Evolutionary conservation across 1,284 basidiomycete genomes (phyloP), one percentile per base, ranked within the genome.

Genomic region (Caloboletus firmus): DNA sequence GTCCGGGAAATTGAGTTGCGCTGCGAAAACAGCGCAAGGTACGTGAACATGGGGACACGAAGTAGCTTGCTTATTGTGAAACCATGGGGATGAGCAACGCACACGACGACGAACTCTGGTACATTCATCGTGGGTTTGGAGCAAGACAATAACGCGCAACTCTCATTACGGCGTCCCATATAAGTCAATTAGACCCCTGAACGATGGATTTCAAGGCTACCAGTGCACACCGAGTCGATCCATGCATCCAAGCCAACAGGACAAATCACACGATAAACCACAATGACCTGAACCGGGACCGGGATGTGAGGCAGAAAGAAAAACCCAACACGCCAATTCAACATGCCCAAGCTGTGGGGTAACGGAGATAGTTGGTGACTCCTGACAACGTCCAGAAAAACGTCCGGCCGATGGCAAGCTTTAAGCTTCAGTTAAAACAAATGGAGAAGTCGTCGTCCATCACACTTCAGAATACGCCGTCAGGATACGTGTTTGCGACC

Each of bases 341-440:
- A 28, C 15, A 35, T 5, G 7, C 13, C 15, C 51, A 60, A 20
- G 20, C 20, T 26, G 26, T 4, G 45, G 49, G 17, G 36, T 53
- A 48, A 74, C 66, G 24, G 65, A 62, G 50, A 76, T 74, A 48
- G 68, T n/a, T n/a, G 22, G 20, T 35, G 30, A 47, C 46, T 15
- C 8, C 42, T 39, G 43, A 49, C 17, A 45, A 48, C n/a, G 11
- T 36, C 13, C 46, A 51, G 35, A 51, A 39, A 39, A 59, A 49
- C 35, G 22, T 48, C 39, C 24, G 35, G n/a, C 12, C 7, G 24
- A 37, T 28, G 30, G n/a, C 39, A 40, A 35, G n/a, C 22, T 32
- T 39, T 11, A 26, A 32, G 39, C 7, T 39, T 42, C 37, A 24
- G n/a, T 43, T 36, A 42, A 13, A 45, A 32, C n/a, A 7, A 37